phyloP scores from a whole-genome alignment of 495 filamentous ascomycete genomes.

The Penicillium cinerascens region DNA sequence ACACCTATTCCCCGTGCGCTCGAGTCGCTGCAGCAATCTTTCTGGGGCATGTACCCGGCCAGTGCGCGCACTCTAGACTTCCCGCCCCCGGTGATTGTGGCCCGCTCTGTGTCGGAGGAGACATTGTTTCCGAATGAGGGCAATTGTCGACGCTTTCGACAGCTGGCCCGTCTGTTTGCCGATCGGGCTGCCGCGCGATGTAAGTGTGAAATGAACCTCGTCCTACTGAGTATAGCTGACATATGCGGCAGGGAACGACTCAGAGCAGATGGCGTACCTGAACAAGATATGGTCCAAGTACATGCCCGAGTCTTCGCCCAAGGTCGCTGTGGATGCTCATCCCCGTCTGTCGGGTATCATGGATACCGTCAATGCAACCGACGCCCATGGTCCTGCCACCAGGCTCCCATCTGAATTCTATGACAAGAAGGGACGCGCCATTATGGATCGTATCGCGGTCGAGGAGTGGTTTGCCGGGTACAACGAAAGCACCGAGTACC shows the following conservation, averaged over 20 bases:
- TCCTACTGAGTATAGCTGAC: not conserved
- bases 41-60: conserved; percentile 82
- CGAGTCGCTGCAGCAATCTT: conserved; percentile 85
- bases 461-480: conserved; percentile 96
- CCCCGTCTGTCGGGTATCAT: conserved; percentile 85
- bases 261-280: conserved; percentile 82
- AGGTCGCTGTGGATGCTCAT: conserved; percentile 77
- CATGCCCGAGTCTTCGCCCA: conserved; percentile 67
- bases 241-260: conserved; percentile 57
- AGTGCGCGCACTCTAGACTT: conserved; percentile 61
- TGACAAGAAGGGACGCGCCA: conserved; percentile 62
- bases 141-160: conserved; percentile 78
- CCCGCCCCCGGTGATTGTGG: conserved; percentile 70
- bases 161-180: conserved; percentile 77
- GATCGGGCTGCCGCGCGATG: conserved; percentile 74
- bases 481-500: conserved; percentile 77
- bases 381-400: conserved; percentile 79
- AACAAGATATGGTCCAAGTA: conserved; percentile 71
- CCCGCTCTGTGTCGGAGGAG: conserved; percentile 71
- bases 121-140: conserved; percentile 89
- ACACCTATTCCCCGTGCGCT: conserved; percentile 83
- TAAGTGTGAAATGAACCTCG: conserved; percentile 20
- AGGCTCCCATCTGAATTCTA: conserved; percentile 84
- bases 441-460: conserved; percentile 73
- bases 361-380: conserved; percentile 87